Evolutionary conservation across 2,329 filamentous ascomycete species (phyloP), one percentile per base, ranked within the genome.

Genomic region (Amauroascus verrucosus): DNA sequence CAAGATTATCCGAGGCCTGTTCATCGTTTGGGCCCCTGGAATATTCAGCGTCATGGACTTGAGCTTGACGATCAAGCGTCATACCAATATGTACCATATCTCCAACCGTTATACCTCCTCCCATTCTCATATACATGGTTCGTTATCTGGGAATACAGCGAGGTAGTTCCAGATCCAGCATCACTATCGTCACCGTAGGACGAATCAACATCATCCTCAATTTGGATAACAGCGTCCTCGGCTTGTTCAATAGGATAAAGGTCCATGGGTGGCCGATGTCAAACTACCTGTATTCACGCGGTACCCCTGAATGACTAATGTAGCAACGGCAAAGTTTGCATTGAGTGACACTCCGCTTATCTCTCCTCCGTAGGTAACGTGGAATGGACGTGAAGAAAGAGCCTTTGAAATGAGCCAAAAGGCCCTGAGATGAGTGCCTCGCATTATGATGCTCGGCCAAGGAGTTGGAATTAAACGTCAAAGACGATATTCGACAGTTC

Each of bases 1-100:
- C 67, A 28, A 67, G 58, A 13, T 66, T 64, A 33, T 69, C 65
- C 54, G 67, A 65, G 51, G 68, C 67, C 44, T 56, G 59, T 14
- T 67, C 62, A 26, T 69, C 67, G 38, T 70, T 69, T 6, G 67
- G 67, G 37, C 41, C 41, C 41, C 41, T 45, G 41, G 32, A 35
- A 45, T 8, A 45, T 14, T 51, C 41, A 51, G 49, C 20, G 26
- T 35, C 16, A 24, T 28, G 49, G 18, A 6, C 14, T 20, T 16
- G 9, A 33, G 9, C 13, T 33, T 30, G 28, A 38, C 11, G 5
- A n/a, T 1, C 41, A 18, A 43, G 38, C 48, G 8, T 48, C 51
- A 48, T 52, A 52, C 51, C 51, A 53, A 32, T 53, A 53, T 48
- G 45, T 48, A 16, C 61, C 60, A 22, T 58, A 55, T 41, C 61